These are phyloP conservation scores for Saccharomyces pastorianus DNA, from an alignment of 1,139 yeast species.

Conservation along the genomic window DNA sequence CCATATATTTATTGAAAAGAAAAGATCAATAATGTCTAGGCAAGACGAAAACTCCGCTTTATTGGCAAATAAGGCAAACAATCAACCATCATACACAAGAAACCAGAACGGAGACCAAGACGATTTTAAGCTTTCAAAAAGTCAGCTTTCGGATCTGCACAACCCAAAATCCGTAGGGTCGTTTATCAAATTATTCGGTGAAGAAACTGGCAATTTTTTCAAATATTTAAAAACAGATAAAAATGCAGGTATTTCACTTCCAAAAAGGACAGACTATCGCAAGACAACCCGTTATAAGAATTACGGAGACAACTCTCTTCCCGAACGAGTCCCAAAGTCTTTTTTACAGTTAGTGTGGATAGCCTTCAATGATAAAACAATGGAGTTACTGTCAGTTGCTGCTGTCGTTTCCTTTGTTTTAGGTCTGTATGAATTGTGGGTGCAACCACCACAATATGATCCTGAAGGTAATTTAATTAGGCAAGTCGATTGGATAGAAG, in stretches of 20 bases:
- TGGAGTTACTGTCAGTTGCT: constrained; percentile 74
- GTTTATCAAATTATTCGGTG: constrained; percentile 13
- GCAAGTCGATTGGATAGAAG: constrained; percentile 94
- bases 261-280: constrained; percentile 16
- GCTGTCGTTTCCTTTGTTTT: constrained; percentile 83
- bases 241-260: constrained; percentile 38
- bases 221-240: constrained; percentile 36
- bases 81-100: neutral
- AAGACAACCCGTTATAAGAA: constrained; percentile 32
- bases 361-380: constrained; percentile 85
- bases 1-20: neutral
- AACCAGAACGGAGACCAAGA: neutral
- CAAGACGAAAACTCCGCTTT: neutral
- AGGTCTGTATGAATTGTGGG: constrained; percentile 88
- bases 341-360: constrained; percentile 65
- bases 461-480: constrained; percentile 69
- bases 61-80: neutral
- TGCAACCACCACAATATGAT: constrained; percentile 70
- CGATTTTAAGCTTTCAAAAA: neutral
- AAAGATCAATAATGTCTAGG: neutral
- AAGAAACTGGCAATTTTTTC: constrained; percentile 19
- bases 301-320: constrained; percentile 67
- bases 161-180: constrained; percentile 32
- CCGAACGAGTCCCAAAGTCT: constrained; percentile 59
- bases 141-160: constrained; percentile 25